A percentile compares a stretch with the other conserved stretches of the same genome.
Conservation (phyloP, 768 basidiomycete genomes). For the Cystobasidiopsis lactophilus region DNA sequence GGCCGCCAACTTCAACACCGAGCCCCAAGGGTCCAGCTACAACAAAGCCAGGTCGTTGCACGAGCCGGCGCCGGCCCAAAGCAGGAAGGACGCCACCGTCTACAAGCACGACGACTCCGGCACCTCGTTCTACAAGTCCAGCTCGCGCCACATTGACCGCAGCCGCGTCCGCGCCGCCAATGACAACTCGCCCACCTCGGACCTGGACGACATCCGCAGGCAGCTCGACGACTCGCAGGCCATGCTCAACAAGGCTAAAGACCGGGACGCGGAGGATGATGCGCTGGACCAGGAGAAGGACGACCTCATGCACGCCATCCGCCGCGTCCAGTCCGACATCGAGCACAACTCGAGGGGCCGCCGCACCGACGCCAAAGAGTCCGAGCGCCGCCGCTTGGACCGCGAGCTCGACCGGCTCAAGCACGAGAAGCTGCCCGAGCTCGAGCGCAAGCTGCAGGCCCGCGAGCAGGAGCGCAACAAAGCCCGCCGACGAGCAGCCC, state of each 20-base stretch:
- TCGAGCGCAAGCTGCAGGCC: conserved; percentile 62
- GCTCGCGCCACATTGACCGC: conserved; percentile 64
- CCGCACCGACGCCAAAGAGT: conserved; percentile 47
- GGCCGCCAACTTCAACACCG: conserved; percentile 16
- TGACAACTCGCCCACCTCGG: conserved; percentile 40
- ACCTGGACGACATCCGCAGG: conserved; percentile 69
- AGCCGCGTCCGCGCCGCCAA: conserved; percentile 47
- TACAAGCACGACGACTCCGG: conserved; percentile 59
- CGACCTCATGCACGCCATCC: conserved; percentile 62
- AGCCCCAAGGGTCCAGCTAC: conserved; percentile 11
- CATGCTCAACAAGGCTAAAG: conserved; percentile 50
- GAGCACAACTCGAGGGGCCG: conserved; percentile 57
- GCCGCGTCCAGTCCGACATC: conserved; percentile 70
- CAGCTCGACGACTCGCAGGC: conserved; percentile 55
- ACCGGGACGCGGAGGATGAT: conserved; percentile 64
- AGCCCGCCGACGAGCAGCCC: conserved; percentile 54
- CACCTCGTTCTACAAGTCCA: conserved; percentile 53
- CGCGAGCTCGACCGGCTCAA: conserved; percentile 61
- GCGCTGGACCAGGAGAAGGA: conserved; percentile 73
- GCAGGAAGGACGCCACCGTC: conserved; percentile 56
- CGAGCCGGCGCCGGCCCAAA: conserved; percentile 7
- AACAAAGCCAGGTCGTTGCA: conserved; percentile 49
- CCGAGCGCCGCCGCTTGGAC: conserved; percentile 66
- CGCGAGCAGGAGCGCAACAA: conserved; percentile 51
- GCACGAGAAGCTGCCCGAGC: conserved; percentile 77